Evolutionary conservation across 805 yeast genomes (phyloP), one percentile per base, ranked within the genome.

Genomic region (Priceomyces fermenticarens): DNA sequence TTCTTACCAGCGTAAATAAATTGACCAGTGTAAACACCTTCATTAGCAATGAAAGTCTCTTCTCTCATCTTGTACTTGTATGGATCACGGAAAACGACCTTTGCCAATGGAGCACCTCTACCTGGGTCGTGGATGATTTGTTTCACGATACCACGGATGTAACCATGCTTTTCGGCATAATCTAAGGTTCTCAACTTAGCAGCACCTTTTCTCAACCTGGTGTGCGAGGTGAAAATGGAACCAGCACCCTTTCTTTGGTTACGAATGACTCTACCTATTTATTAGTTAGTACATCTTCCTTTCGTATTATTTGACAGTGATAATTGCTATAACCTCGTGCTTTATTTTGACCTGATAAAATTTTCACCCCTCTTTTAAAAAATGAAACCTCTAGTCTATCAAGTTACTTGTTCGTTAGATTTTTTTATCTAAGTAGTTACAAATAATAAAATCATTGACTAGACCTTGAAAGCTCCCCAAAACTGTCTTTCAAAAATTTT

Each of bases 241-340:
- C 99, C 98, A 77, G 97, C 96, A 86, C 98, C 98, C 82, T 93
- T 93, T 89, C 99, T 90, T 85, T 93, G 99, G 85, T 93, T 93
- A 82, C 99, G 95, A 83, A 93, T 93, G 80, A 93, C 99, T 85
- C 98, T 88, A 87, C 96, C 96, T 82, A 64, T 64, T 12, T 42
- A 29, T 35, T 38, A 39, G 46, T 43, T 43, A 43, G 46, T 43
- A 43, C 4, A 20, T 5, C 7, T 8, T 20, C 25, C 8, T 5
- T 4, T 20, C 25, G 25, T 20, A 20, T 20, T 20, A 20, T 5
- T 8, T 20, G 25, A 20, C 25, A 5, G 25, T 20, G 25, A 20
- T 20, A 20, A 8, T 20, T 20, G 25, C 8, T 20, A 4, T 20
- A 20, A 20, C 8, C 25, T 20, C 25, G 8, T 5, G 25, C 8